Evolutionary conservation across 176 grass and related monocot species (phyloP).

Genomic region (Themeda triandra): DNA sequence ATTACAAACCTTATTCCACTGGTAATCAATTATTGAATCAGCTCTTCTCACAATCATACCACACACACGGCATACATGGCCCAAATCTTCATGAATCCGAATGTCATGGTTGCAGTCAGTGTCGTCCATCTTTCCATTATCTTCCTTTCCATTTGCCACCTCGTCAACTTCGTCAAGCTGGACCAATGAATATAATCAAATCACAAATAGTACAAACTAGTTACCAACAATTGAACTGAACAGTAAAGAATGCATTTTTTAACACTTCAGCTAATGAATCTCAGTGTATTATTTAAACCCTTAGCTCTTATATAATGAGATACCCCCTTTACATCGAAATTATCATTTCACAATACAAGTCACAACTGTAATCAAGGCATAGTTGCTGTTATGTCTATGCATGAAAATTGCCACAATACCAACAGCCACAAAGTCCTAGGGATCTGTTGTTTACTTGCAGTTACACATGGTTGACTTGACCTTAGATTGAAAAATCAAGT

Average conservation of each 20-base stretch:
- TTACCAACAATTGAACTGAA: slow-evolving; percentile 21
- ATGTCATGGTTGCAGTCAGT: slow-evolving; percentile 63
- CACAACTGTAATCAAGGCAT: neutral
- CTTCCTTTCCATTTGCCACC: slow-evolving; percentile 37
- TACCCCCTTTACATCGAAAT: neutral
- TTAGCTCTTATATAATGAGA: neutral
- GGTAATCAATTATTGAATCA: slow-evolving; percentile 90
- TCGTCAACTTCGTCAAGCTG: slow-evolving; percentile 57
- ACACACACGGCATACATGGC: slow-evolving; percentile 87
- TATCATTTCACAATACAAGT: neutral
- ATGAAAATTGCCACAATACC: neutral
- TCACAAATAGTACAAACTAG: slow-evolving; percentile 10
- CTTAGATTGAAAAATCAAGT: neutral
- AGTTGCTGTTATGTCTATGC: neutral
- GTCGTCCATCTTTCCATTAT: slow-evolving; percentile 48
- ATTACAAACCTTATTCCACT: slow-evolving; percentile 85
- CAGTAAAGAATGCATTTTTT: neutral
- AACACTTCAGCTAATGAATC: neutral
- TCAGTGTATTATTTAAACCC: neutral
- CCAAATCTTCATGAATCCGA: slow-evolving; percentile 80
- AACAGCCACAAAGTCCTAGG: neutral
- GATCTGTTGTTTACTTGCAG: neutral
- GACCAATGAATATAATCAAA: slow-evolving; percentile 9
- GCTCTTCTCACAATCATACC: slow-evolving; percentile 93
- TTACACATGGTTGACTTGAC: neutral